phyloP scores from a whole-genome alignment of 2,329 filamentous ascomycete genomes.

The Pyrenophora graminea region DNA sequence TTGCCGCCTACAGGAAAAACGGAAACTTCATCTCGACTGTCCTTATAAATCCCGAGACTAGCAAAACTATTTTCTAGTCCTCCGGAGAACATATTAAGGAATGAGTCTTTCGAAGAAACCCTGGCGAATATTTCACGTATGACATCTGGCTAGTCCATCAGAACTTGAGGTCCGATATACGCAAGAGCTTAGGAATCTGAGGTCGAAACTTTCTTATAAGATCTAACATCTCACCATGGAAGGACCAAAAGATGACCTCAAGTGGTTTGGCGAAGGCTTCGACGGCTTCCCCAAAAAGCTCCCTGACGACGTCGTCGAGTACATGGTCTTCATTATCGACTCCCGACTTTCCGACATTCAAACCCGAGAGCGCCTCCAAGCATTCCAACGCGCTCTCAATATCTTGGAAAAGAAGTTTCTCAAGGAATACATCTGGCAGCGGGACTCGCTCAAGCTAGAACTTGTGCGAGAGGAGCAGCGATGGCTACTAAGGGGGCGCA shows the following conservation, averaged over 20 bases:
- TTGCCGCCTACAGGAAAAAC: constrained; percentile 19
- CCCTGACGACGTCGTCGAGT: constrained; percentile 84
- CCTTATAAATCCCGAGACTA: no score
- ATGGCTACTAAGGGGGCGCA: constrained; percentile 71
- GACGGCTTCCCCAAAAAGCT: constrained; percentile 68
- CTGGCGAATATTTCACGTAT: no score
- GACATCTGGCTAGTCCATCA: no score
- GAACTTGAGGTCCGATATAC: no score
- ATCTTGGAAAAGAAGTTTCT: constrained; percentile 67
- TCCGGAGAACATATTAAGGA: background rate
- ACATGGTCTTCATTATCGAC: constrained; percentile 75
- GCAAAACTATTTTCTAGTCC: no score
- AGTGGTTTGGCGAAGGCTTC: constrained; percentile 69
- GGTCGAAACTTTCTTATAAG: background rate
- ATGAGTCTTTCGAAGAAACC: no score
- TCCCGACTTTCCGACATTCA: constrained; percentile 58
- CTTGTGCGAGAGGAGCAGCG: constrained; percentile 61
- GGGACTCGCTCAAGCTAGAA: constrained; percentile 76
- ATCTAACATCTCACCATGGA: constrained; percentile 32
- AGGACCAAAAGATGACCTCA: constrained; percentile 58
- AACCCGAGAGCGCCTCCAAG: constrained; percentile 68
- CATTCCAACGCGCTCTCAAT: constrained; percentile 70
- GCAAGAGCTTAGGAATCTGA: background rate
- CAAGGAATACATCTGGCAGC: constrained; percentile 94
- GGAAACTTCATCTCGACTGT: background rate